Evolutionary conservation across 1,284 basidiomycete species (phyloP), one percentile per base, ranked within the genome.

Genomic region (Takashimella koratensis): DNA sequence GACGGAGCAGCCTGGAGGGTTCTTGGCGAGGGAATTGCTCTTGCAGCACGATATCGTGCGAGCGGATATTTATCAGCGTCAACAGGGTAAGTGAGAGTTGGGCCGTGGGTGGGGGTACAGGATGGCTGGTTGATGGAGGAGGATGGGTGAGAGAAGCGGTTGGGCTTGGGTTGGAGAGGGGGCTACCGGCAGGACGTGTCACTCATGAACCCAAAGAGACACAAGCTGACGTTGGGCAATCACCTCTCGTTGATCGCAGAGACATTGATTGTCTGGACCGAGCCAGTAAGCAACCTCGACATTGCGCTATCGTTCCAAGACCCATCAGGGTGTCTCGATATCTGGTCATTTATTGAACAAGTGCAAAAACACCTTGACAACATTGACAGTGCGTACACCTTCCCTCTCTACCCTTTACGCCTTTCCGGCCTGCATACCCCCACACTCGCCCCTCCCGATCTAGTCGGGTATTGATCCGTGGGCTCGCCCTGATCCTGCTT

Each of bases 261-360:
- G 63, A 99, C 96, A 2, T 82, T 99, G 44, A 97, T 99, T 59
- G 95, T 98, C 12, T 99, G 95, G 95, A 98, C 95, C 1, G 95
- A 98, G 72, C 90, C 89, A 0, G 54, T 54, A 12, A 87, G 92
- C 61, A 90, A 92, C 22, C 85, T 87, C 22, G 95, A 98, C 75
- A 94, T 96, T 75, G 96, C 96, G 2, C 80, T 98, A 47, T 96
- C 92, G 62, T 98, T 99, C 68, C 95, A 98, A 71, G 95, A 98
- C 68, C 84, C 90, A 0, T 90, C 95, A 59, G 96, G 95, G 27
- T 99, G 95, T 67, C 82, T 86, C 45, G 95, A 98, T 78, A 90
- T 98, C 46, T 98, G 95, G 95, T 88, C 88, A 66, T 98, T 98
- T 74, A 92, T 99, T 65, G 80, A 84, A 59, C 91, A 97, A 66